These are phyloP conservation scores for Kodamaea plutei DNA, from an alignment of 1,139 yeast genomes.

Conservation along the genomic window DNA sequence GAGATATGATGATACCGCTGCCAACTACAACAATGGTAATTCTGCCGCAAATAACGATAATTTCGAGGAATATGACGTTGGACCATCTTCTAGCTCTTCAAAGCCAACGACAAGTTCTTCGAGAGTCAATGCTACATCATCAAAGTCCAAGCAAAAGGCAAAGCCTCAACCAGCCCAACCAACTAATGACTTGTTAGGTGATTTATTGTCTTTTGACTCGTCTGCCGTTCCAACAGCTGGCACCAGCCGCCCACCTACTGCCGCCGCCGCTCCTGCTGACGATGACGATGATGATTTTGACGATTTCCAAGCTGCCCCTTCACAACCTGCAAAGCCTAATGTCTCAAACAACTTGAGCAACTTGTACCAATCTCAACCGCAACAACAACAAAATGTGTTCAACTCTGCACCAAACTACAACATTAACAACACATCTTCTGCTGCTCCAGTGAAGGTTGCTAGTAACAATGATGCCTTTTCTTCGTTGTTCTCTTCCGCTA, in stretches of 20 bases:
- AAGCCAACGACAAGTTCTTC: slow-evolving; percentile 44
- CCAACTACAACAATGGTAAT: slow-evolving; percentile 37
- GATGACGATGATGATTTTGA: slow-evolving; percentile 89
- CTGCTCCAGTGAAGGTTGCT: slow-evolving; percentile 34
- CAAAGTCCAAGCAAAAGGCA: slow-evolving; percentile 12
- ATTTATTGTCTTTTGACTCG: slow-evolving; percentile 50
- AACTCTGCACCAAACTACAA: slow-evolving; percentile 24
- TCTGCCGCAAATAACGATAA: slow-evolving; percentile 37
- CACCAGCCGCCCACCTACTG: slow-evolving; percentile 17
- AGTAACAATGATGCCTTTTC: slow-evolving; percentile 71
- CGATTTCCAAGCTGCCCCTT: slow-evolving; percentile 83
- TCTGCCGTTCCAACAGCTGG: slow-evolving; percentile 16
- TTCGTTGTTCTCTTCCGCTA: slow-evolving; percentile 71
- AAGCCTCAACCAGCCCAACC: slow-evolving; percentile 21
- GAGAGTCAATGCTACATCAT: slow-evolving; percentile 35
- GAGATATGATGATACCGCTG: slow-evolving; percentile 56
- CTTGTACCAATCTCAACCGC: slow-evolving; percentile 28
- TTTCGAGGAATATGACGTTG: slow-evolving; percentile 72
- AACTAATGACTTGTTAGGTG: slow-evolving; percentile 47
- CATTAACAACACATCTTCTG: slow-evolving; percentile 16
- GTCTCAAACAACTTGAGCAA: slow-evolving; percentile 37
- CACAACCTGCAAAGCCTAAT: slow-evolving; percentile 31
- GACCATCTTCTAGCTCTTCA: slow-evolving; percentile 23
- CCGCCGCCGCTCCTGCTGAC: slow-evolving; percentile 24
- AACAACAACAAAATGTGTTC: slow-evolving; percentile 16